These are phyloP conservation scores for Astragalus glycyphyllos DNA, from an alignment of 306 rosid species.

Conservation along the genomic window DNA sequence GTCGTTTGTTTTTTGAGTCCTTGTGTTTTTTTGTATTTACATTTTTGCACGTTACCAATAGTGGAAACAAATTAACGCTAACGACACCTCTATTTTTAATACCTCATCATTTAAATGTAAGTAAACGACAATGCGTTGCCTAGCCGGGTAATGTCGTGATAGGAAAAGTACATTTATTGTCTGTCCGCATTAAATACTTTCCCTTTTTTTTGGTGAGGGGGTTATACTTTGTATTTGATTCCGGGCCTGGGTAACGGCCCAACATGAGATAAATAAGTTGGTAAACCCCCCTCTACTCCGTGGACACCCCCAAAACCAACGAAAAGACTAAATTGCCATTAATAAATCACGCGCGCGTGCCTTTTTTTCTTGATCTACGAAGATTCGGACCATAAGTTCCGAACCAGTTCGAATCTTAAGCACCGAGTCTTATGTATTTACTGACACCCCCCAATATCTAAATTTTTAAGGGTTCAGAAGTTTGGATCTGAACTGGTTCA, in stretches of 20 bases:
- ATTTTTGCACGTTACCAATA: slow-evolving; percentile 2
- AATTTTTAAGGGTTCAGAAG: no score
- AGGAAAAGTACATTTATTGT: slow-evolving; percentile 10
- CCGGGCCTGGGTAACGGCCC: not conserved
- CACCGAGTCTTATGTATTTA: no score
- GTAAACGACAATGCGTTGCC: slow-evolving; percentile 41
- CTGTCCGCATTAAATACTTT: not conserved
- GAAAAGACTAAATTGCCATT: no score
- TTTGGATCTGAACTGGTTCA: no score
- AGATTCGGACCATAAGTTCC: no score
- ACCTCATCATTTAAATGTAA: slow-evolving; percentile 3
- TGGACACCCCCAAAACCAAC: no score
- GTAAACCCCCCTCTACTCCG: no score
- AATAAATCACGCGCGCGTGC: no score
- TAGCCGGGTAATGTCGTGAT: slow-evolving; percentile 9
- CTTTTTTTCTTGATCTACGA: no score
- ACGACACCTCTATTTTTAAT: slow-evolving; percentile 2
- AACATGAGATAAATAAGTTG: no score
- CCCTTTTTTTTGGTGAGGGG: not conserved
- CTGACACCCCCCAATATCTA: no score
- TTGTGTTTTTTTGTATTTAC: not conserved
- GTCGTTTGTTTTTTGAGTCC: slow-evolving; percentile 11
- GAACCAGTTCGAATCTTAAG: no score
- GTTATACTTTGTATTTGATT: not conserved
- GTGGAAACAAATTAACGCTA: slow-evolving; percentile 3